phyloP scores from a whole-genome alignment of 768 basidiomycete species.

The Ramaria rubella region DNA sequence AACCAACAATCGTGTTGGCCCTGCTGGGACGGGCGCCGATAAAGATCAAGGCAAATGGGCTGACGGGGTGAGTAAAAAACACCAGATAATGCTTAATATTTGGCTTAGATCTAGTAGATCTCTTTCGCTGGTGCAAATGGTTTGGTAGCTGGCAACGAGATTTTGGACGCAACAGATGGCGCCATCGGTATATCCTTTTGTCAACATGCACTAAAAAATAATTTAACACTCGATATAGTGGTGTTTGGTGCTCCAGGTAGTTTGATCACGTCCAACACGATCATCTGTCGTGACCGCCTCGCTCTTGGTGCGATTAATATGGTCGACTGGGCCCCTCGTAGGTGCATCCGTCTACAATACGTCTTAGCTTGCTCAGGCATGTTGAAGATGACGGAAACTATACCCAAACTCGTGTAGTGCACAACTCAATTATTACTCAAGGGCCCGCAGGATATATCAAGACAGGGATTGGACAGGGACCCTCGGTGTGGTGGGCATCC shows the following conservation, averaged over 20 bases:
- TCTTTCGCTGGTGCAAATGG: constrained; percentile 16
- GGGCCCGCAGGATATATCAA: constrained; percentile 16
- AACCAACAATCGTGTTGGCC: constrained; percentile 14
- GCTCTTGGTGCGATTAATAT: constrained; percentile 21
- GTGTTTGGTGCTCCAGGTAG: constrained; percentile 19
- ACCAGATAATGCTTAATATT: not conserved
- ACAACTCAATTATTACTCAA: constrained; percentile 18
- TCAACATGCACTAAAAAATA: not conserved
- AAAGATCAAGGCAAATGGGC: constrained; percentile 14
- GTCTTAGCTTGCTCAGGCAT: not conserved
- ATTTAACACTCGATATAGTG: not conserved
- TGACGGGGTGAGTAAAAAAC: constrained; percentile 13
- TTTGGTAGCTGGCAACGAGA: constrained; percentile 18
- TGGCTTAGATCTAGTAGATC: constrained; percentile 4
- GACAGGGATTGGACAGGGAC: constrained; percentile 20
- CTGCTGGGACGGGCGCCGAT: constrained; percentile 14
- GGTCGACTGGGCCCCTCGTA: constrained; percentile 18
- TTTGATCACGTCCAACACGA: constrained; percentile 19
- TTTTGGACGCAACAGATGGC: constrained; percentile 19
- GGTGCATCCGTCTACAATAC: not conserved
- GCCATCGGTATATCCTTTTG: constrained; percentile 14
- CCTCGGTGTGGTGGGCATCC: constrained; percentile 16
- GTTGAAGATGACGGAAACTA: constrained; percentile 17
- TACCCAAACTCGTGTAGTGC: constrained; percentile 16
- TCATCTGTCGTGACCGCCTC: constrained; percentile 14